Evolutionary conservation across 495 filamentous ascomycete species (phyloP), one percentile per base, ranked within the genome.

Genomic region (Peziza echinospora): DNA sequence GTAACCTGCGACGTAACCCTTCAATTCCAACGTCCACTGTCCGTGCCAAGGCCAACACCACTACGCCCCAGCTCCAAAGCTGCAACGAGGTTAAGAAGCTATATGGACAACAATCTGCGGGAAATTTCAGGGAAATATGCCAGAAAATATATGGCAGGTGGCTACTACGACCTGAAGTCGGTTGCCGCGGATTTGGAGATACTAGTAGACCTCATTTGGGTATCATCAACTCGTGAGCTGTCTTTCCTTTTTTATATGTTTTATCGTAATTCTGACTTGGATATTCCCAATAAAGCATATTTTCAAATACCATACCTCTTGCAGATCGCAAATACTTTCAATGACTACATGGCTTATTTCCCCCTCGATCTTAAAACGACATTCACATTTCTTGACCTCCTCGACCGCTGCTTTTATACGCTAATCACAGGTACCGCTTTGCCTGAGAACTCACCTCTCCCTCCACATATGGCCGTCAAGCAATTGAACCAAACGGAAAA

Each of bases 311-410:
- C 52, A 26, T 59, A 59, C 48, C 45, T 59, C 9, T 47, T 59
- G 13, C 52, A 59, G 24, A 56, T 59, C 26, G 56, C 56, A 17
- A 55, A 59, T 37, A 50, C 49, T 2, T 56, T 59, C 45, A 59
- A 59, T 41, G 56, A 59, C 28, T 59, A 59, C 46, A 49, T 59
- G n/a, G 46, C 47, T 17, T 60, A 53, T 5, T 59, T 60, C 24
- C 39, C 43, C 16, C 46, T 41, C 6, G 41, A 52, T 9, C 46
- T 55, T 19, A 41, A 44, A 19, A 21, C 25, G 5, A 48, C 52
- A 7, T 47, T 59, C 26, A 30, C 47, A 22, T 41, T 59, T 2
- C 45, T 59, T 24, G 52, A 55, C 42, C 49, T 44, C 25, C 28
- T 59, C 8, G 56, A 59, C 34, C 46, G 53, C 13, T 59, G 56